Base-by-base conservation (phyloP, 306 rosid species). In the Casuarina equisetifolia region DNA sequence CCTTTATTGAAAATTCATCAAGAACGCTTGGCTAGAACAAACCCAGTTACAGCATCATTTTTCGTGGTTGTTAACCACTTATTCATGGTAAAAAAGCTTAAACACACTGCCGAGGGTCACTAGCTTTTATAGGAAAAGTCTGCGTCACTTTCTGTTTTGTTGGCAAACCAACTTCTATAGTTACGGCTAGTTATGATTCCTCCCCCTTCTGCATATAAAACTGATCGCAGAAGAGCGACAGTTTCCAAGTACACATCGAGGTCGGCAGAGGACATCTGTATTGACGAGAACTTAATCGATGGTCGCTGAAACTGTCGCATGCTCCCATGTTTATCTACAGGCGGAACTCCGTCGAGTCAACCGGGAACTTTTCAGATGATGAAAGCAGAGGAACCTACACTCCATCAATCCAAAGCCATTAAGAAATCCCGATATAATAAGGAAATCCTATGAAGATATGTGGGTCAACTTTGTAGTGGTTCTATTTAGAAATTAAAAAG, bases 331-430 rank as follows among this genome's bases (percentile, higher is more conserved):
- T 25, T 25, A 63, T 38, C 67, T 51, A 76, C 38, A 76, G n/a
- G 4, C 6, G 0, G 42, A 76, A 69, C 12, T 54, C 16, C 74
- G 15, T 67, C 49, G 0, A 0, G 36, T 67, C 2, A 38, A 76
- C 48, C 0, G 51, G 17, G 52, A 76, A 76, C 67, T 0, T 20
- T 10, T 76, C 54, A 20, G 97, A 91, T 10, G 98, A 87, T 20
- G 98, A 91, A 48, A 91, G 74, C 69, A 85, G 59, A 63, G 93
- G 85, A 61, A 83, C 86, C 95, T 91, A 92, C 90, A 80, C 25
- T 10, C 74, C 62, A 74, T 9, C 5, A 39, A 66, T 8, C 40
- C 46, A 79, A 45, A 59, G 73, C 75, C 79, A 66, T 61, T 62
- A 72, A 44, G 12, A 48, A 5, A 25, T 25, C 0, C 1, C 32